These are phyloP conservation scores for Leptographium procerum DNA, from an alignment of 2,329 filamentous ascomycete species.

Conservation along the genomic window DNA sequence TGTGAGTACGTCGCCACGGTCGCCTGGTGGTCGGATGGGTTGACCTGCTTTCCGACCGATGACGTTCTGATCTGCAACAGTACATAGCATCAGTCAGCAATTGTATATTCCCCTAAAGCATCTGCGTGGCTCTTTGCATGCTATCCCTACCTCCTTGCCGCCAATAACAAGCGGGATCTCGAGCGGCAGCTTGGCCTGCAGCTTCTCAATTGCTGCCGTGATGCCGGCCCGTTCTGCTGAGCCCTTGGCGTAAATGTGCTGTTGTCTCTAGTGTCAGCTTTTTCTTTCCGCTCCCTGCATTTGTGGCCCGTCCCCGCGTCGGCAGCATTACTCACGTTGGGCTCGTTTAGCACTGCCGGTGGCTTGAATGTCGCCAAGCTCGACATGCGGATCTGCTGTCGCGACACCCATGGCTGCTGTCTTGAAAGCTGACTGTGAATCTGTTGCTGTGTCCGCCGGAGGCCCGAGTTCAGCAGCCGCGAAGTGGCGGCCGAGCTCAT, in stretches of 20 bases:
- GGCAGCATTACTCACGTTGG: constrained; percentile 56
- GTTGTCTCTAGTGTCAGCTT: neutral
- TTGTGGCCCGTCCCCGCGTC: no score
- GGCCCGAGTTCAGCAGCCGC: constrained; percentile 7
- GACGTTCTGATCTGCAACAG: constrained; percentile 52
- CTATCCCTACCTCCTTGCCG: constrained; percentile 56
- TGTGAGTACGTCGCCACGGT: constrained; percentile 76
- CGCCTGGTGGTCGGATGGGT: constrained; percentile 69
- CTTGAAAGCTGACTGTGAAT: neutral
- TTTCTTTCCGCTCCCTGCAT: no score
- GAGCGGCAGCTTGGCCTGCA: constrained; percentile 58
- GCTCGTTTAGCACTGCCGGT: constrained; percentile 80
- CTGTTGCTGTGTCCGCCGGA: neutral
- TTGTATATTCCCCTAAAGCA: no score
- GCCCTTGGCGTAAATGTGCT: constrained; percentile 85
- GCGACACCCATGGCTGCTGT: neutral
- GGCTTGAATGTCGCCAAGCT: constrained; percentile 78
- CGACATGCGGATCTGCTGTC: constrained; percentile 24
- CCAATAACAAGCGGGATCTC: constrained; percentile 75
- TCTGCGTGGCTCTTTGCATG: neutral
- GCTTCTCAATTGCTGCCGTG: constrained; percentile 56
- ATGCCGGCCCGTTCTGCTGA: constrained; percentile 70
- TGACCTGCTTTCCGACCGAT: constrained; percentile 57
- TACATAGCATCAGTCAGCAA: neutral
- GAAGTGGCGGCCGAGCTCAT: constrained; percentile 6